Conservation (phyloP, 257 asterid species). For the Nicotiana noctiflora region DNA sequence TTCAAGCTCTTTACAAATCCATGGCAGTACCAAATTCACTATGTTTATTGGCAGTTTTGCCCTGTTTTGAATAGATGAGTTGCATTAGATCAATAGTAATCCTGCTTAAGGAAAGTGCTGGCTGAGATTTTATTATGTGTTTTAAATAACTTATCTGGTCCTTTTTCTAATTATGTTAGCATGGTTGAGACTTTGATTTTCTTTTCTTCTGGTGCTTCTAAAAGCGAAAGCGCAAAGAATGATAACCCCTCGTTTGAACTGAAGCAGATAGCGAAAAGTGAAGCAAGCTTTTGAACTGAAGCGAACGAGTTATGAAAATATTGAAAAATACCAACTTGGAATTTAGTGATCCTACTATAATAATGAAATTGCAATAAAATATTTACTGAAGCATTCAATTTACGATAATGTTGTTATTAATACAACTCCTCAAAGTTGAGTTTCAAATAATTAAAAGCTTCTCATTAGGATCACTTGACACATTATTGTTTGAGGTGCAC, state of each 20-base stretch:
- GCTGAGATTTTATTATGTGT: not conserved
- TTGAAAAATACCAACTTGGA: not conserved
- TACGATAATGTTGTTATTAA: not conserved
- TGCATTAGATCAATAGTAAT: not conserved
- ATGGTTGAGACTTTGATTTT: not conserved
- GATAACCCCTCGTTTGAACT: not conserved
- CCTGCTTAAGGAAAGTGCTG: not conserved
- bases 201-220: not conserved
- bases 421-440: not conserved
- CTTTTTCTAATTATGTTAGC: not conserved
- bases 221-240: not conserved
- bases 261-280: not conserved
- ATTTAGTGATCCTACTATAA: not conserved
- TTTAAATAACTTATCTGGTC: not conserved
- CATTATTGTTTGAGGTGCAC: not conserved
- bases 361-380: not conserved
- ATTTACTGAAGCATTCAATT: not conserved
- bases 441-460: not conserved
- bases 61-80: not conserved
- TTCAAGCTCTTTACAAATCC: not conserved
- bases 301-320: not conserved
- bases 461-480: not conserved
- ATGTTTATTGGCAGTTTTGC: not conserved
- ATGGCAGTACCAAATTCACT: not conserved
- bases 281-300: not conserved